phyloP scores from a whole-genome alignment of 2,329 filamentous ascomycete species.

The Saccharata proteae region DNA sequence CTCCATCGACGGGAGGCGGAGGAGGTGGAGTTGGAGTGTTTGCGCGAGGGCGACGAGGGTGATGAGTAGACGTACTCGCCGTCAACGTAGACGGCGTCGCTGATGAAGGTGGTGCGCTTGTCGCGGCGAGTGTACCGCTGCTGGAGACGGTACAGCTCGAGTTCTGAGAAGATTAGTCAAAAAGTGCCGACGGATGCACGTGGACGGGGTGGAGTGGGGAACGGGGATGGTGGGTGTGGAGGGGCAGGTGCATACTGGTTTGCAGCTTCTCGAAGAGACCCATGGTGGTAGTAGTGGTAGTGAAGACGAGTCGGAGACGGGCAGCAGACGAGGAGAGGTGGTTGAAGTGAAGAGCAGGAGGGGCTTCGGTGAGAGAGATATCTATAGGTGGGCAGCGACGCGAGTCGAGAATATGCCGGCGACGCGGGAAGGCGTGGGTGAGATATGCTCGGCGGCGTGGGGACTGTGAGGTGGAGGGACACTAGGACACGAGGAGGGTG shows the following conservation, averaged over 20 bases:
- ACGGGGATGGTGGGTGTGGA: not conserved
- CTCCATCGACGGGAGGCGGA: slow-evolving; percentile 20
- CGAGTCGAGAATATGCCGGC: too few relatives aligned
- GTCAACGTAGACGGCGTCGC: slow-evolving; percentile 83
- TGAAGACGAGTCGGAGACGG: not conserved
- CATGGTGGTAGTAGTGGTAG: slow-evolving; percentile 16
- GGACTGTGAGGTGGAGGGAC: too few relatives aligned
- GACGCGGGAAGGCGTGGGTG: too few relatives aligned
- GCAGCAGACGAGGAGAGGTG: not conserved
- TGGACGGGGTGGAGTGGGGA: not conserved
- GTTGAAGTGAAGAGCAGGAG: not conserved
- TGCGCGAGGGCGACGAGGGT: slow-evolving; percentile 17
- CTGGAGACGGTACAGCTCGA: slow-evolving; percentile 90
- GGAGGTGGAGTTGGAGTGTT: slow-evolving; percentile 8
- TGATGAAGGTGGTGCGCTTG: slow-evolving; percentile 79
- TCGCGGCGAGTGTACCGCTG: slow-evolving; percentile 88
- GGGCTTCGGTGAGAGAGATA: too few relatives aligned
- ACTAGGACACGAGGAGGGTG: too few relatives aligned
- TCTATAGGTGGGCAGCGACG: too few relatives aligned
- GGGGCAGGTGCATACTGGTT: slow-evolving; percentile 21
- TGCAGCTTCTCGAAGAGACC: slow-evolving; percentile 28
- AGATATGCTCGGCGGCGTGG: too few relatives aligned
- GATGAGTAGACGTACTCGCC: slow-evolving; percentile 77
- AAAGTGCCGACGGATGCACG: slow-evolving; percentile 9
- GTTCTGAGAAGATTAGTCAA: slow-evolving; percentile 43